Conservation (phyloP, 495 filamentous ascomycete genomes). For the Parmelia sp. region DNA sequence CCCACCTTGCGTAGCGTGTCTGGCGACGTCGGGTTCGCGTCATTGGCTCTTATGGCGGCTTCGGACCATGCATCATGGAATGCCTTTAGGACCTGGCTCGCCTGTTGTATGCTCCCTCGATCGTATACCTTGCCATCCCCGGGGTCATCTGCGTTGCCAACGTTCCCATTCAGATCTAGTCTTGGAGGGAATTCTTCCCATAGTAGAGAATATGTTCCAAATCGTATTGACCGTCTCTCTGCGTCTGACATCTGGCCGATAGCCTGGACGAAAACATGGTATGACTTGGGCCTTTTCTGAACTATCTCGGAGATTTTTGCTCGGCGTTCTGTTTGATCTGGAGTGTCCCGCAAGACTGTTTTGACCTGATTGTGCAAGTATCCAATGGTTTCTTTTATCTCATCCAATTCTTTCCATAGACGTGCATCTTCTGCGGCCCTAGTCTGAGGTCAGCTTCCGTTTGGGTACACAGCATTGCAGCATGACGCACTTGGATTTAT, state of each 20-base stretch:
- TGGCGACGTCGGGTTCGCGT: not conserved
- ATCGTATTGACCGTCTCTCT: not conserved
- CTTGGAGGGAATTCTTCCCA: slow-evolving; percentile 6
- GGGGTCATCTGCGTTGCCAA: slow-evolving; percentile 14
- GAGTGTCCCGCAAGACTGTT: slow-evolving; percentile 2
- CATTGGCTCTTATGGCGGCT: not conserved
- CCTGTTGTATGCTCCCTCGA: not conserved
- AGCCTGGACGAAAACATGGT: slow-evolving; percentile 1
- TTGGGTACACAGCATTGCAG: not conserved
- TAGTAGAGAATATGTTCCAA: slow-evolving; percentile 1
- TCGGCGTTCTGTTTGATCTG: slow-evolving; percentile 9
- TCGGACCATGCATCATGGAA: slow-evolving; percentile 15
- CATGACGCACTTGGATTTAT: not conserved
- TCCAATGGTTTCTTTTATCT: slow-evolving; percentile 2
- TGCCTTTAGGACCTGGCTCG: slow-evolving; percentile 4
- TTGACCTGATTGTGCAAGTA: slow-evolving; percentile 8
- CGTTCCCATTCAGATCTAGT: slow-evolving; percentile 12
- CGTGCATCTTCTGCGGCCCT: not conserved
- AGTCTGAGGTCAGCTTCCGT: not conserved
- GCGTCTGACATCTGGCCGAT: not conserved
- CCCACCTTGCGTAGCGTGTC: not conserved
- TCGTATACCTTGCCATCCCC: slow-evolving; percentile 18
- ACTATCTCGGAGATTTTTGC: slow-evolving; percentile 6
- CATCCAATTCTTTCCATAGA: slow-evolving; percentile 5
- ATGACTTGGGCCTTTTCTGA: slow-evolving; percentile 3